A percentile compares a stretch with the other conserved stretches of the same genome.
phyloP scores from a whole-genome alignment of 371 early-diverging fungal species.

The Sporodiniella umbellata region DNA sequence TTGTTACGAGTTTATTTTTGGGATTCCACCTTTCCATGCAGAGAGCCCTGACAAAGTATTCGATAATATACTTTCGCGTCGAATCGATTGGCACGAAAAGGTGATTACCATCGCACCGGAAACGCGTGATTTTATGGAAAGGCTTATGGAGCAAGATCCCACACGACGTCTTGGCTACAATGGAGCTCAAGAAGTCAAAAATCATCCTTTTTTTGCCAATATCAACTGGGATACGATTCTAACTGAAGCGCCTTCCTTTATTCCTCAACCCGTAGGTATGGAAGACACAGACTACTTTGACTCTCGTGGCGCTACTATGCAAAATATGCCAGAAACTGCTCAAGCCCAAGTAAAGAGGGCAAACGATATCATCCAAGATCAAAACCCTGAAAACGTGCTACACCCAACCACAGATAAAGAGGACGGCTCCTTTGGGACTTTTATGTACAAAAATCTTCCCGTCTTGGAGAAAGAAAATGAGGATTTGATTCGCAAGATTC shows the following conservation, averaged over 20 bases:
- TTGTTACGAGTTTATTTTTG: conserved; percentile 85
- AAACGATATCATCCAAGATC: conserved; percentile 39
- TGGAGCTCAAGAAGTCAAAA: conserved; percentile 67
- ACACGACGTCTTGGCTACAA: conserved; percentile 72
- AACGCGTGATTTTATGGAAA: conserved; percentile 84
- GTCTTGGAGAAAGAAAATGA: conserved; percentile 88
- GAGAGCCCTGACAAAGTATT: conserved; percentile 79
- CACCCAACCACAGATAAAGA: conserved; percentile 6
- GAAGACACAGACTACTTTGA: conserved; percentile 97
- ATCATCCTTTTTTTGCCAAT: conserved; percentile 62
- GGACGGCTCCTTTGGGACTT: conserved; percentile 85
- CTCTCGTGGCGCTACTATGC: conserved; percentile 73
- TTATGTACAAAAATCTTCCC: conserved; percentile 88
- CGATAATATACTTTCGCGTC: conserved; percentile 77
- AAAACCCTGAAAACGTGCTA: conserved; percentile 31
- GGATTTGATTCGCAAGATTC: conserved; percentile 68
- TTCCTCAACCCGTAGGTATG: conserved; percentile 72
- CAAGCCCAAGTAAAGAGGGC: conserved; percentile 39
- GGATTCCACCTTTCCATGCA: conserved; percentile 87
- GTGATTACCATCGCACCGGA: conserved; percentile 74
- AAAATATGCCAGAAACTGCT: conserved; percentile 35
- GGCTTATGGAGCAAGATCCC: conserved; percentile 73
- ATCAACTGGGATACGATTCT: conserved; percentile 71
- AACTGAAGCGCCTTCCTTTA: conserved; percentile 74
- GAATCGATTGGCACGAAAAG: conserved; percentile 72